These are phyloP conservation scores for Vigna trinervia DNA, from an alignment of 306 rosid species.

Conservation along the genomic window DNA sequence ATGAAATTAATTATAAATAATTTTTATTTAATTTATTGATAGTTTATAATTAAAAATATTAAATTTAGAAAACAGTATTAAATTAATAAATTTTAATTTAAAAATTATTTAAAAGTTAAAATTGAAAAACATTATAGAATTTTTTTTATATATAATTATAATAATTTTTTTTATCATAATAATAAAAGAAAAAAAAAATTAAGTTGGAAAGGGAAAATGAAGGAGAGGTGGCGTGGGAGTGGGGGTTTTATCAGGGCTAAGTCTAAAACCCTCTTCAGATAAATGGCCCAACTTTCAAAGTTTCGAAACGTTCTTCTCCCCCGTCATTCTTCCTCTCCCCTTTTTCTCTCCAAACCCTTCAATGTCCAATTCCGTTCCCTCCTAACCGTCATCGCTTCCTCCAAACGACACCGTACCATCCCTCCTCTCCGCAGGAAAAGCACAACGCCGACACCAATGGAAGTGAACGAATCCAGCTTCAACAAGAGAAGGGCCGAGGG, in stretches of 20 bases:
- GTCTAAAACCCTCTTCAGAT: conserved; percentile 52
- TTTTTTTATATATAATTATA: no score
- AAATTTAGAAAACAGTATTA: no score
- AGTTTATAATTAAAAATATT: no score
- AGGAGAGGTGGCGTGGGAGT: no score
- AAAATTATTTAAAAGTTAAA: no score
- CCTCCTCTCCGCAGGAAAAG: conserved; percentile 50
- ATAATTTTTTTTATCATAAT: no score
- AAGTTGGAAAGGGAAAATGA: no score
- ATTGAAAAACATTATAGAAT: no score
- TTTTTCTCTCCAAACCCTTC: conserved; percentile 45
- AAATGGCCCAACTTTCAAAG: conserved; percentile 57
- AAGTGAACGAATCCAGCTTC: conserved; percentile 60
- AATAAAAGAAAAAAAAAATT: conserved; percentile 51
- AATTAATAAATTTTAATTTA: no score
- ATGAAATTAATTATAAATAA: no score
- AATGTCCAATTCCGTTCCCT: conserved; percentile 26
- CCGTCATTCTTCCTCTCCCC: not conserved
- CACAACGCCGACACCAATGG: conserved; percentile 44
- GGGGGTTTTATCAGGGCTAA: conserved; percentile 26
- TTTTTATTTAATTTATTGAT: no score
- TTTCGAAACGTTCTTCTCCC: conserved; percentile 49
- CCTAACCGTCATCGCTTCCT: conserved; percentile 54
- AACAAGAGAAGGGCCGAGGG: conserved; percentile 88
- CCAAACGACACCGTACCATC: conserved; percentile 51